A percentile compares a stretch with the other conserved stretches of the same genome.
Conservation (phyloP, 1,284 basidiomycete species). For the Afroboletus lepidellus region DNA sequence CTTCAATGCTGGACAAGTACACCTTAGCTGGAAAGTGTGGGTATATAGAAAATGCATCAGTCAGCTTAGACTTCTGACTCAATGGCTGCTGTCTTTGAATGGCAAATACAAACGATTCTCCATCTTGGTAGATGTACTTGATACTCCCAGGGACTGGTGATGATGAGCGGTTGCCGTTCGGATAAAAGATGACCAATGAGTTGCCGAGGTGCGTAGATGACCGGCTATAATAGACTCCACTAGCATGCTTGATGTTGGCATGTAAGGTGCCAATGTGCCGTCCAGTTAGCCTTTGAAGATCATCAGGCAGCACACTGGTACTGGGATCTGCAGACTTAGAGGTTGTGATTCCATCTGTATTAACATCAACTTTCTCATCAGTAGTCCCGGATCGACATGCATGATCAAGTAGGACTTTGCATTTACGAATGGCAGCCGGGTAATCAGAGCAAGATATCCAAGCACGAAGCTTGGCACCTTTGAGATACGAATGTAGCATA, state of each 20-base stretch:
- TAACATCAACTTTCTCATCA: too few relatives aligned
- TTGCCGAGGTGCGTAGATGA: not conserved
- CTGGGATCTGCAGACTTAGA: not conserved
- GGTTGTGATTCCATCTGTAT: not conserved
- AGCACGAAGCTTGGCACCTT: constrained; percentile 2
- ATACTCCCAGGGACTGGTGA: not conserved
- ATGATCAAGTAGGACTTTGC: constrained; percentile 11
- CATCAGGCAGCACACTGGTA: not conserved
- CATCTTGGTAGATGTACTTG: not conserved
- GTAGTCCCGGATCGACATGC: not conserved
- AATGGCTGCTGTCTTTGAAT: not conserved
- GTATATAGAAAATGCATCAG: not conserved
- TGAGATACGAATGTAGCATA: constrained; percentile 11
- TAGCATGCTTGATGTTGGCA: not conserved
- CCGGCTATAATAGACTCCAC: not conserved
- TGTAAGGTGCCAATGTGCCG: not conserved
- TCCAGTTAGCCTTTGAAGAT: not conserved
- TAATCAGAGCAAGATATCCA: constrained; percentile 8
- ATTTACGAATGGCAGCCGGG: constrained; percentile 5
- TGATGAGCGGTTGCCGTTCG: not conserved
- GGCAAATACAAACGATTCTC: not conserved
- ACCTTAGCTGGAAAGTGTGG: not conserved
- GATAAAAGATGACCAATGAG: not conserved
- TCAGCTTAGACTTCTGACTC: not conserved
- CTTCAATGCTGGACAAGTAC: not conserved